Evolutionary conservation across 192 early-diverging fungal genomes (phyloP).

Genomic region (Funneliformis mosseae): DNA sequence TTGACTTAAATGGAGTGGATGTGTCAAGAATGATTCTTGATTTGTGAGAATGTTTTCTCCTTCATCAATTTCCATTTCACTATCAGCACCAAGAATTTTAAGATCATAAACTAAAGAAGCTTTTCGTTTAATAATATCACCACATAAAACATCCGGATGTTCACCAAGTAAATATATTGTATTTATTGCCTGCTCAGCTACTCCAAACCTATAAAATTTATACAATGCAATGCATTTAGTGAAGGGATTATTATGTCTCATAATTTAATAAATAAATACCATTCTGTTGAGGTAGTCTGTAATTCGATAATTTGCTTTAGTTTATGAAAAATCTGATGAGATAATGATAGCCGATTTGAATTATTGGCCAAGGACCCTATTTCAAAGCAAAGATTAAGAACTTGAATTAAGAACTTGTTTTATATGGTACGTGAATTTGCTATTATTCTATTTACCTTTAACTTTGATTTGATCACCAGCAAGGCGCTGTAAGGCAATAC

Average conservation of each 20-base stretch:
- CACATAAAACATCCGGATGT: constrained; percentile 84
- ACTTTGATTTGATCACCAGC: constrained; percentile 59
- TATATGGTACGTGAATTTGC: constrained; percentile 43
- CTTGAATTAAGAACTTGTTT: not conserved
- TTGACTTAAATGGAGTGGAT: constrained; percentile 71
- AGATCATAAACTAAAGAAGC: constrained; percentile 66
- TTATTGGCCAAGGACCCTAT: constrained; percentile 29
- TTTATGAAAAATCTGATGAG: constrained; percentile 59
- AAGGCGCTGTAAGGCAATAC: constrained; percentile 89
- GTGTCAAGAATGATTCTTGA: constrained; percentile 37
- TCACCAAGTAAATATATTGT: constrained; percentile 88
- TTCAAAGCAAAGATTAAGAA: not conserved
- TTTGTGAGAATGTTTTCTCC: constrained; percentile 36
- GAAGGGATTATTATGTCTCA: not conserved
- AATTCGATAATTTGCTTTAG: constrained; percentile 51
- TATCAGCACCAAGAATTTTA: constrained; percentile 30
- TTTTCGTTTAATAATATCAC: constrained; percentile 71
- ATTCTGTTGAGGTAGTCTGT: constrained; percentile 52
- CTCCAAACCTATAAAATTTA: constrained; percentile 74
- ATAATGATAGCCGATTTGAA: constrained; percentile 51
- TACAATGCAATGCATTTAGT: constrained; percentile 20
- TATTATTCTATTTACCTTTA: constrained; percentile 56
- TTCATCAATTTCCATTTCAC: constrained; percentile 41
- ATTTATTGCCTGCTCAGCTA: constrained; percentile 94
- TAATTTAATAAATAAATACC: constrained; percentile 40